phyloP scores from a whole-genome alignment of 345 rosid genomes.

The Durio zibethinus region DNA sequence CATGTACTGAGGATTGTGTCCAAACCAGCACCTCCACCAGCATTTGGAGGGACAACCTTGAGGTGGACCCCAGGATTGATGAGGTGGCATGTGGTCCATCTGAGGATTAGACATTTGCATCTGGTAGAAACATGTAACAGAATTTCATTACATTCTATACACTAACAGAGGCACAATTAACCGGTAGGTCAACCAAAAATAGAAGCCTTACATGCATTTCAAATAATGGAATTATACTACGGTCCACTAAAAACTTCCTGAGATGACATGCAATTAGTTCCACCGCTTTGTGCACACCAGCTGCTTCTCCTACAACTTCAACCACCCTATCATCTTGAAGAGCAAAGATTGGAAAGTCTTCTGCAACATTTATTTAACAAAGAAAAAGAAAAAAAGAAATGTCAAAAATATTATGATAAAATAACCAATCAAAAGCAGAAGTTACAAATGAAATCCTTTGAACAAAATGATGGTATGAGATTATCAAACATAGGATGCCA shows the following conservation, averaged over 20 bases:
- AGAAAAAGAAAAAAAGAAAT: background rate
- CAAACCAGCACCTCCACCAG: conserved; percentile 68
- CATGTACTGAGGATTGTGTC: conserved; percentile 74
- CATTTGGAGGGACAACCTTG: conserved; percentile 71
- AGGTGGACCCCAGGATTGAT: conserved; percentile 91
- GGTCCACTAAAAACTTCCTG: conserved; percentile 96
- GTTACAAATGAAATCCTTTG: background rate
- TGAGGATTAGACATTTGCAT: conserved; percentile 82
- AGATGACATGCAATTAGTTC: conserved; percentile 95
- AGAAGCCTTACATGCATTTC: conserved; percentile 68
- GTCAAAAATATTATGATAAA: conserved; percentile 1
- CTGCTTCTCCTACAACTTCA: conserved; percentile 82
- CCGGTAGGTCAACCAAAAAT: conserved; percentile 3
- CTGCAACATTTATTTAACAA: conserved; percentile 42
- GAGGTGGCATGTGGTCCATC: conserved; percentile 87
- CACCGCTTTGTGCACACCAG: conserved; percentile 82
- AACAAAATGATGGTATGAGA: background rate
- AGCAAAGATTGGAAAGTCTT: conserved; percentile 88
- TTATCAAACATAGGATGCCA: background rate
- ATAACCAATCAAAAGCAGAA: conserved; percentile 10
- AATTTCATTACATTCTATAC: background rate
- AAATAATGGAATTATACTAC: conserved; percentile 83
- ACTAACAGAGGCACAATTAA: background rate
- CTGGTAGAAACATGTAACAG: conserved; percentile 34
- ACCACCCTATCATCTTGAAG: conserved; percentile 99